Percentiles rank a stretch among this genome's conserved stretches.
Conservation (phyloP, 169 alveolate genomes). For the Neospora caninum region DNA sequence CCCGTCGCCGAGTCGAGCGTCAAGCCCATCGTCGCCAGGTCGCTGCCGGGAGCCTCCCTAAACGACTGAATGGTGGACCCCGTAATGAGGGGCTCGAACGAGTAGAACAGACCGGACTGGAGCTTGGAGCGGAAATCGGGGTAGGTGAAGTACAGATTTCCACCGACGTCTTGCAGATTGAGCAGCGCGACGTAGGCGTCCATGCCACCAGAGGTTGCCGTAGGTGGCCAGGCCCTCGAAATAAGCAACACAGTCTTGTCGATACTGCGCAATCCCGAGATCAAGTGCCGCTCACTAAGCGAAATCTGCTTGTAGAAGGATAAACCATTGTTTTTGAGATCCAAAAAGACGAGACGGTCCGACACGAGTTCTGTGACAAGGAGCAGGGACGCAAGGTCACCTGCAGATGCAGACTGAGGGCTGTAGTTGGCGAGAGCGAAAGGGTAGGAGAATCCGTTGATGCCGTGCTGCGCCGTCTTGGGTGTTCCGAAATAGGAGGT, state of each 20-base stretch:
- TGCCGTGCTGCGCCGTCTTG: constrained; percentile 43
- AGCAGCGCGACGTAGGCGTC: constrained; percentile 37
- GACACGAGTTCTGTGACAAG: constrained; percentile 62
- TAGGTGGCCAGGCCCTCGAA: constrained; percentile 57
- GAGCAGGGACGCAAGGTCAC: constrained; percentile 31
- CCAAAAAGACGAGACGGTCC: constrained; percentile 59
- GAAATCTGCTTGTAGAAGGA: constrained; percentile 55
- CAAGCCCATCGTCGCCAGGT: constrained; percentile 46
- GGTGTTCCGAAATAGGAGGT: constrained; percentile 54
- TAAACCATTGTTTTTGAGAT: constrained; percentile 19
- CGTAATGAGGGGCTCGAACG: constrained; percentile 57
- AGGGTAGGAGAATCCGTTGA: constrained; percentile 59
- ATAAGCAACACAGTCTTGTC: constrained; percentile 46
- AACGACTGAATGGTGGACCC: constrained; percentile 63
- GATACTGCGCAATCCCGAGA: constrained; percentile 53
- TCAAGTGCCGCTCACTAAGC: constrained; percentile 41
- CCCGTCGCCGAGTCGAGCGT: constrained; percentile 62
- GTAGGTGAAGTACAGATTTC: constrained; percentile 61
- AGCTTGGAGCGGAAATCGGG: constrained; percentile 66
- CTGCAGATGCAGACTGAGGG: constrained; percentile 44
- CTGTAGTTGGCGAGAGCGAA: constrained; percentile 44
- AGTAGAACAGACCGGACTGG: constrained; percentile 65
- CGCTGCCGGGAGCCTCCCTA: constrained; percentile 55
- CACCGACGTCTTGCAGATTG: constrained; percentile 52
- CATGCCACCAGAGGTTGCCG: constrained; percentile 29